A percentile compares a stretch with the other conserved stretches of the same genome.
These are phyloP conservation scores for Rhynchospora pubera DNA, from an alignment of 176 grass and related monocot species.

Conservation along the genomic window DNA sequence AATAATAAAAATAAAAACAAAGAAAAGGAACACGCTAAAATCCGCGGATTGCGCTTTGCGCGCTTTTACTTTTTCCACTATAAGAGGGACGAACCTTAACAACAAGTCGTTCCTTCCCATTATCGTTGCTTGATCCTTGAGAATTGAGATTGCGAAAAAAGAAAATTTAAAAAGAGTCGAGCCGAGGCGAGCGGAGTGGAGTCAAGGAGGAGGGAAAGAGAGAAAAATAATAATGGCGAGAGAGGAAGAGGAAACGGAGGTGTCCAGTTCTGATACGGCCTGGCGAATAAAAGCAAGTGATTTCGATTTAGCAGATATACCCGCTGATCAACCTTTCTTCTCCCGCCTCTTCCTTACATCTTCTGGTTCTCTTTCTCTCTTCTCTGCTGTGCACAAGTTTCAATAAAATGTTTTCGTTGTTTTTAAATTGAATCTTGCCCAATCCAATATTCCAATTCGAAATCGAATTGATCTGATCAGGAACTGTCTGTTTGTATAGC, in stretches of 20 bases:
- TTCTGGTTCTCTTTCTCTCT: not conserved
- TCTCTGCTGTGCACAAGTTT: not conserved
- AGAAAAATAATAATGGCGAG: not conserved
- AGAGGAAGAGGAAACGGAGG: not conserved
- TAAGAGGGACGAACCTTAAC: no score
- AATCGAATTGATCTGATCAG: not conserved
- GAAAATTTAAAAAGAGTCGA: not conserved
- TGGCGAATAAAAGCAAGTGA: conserved; percentile 33
- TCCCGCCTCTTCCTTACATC: conserved; percentile 25
- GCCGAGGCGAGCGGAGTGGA: no score
- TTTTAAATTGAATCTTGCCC: no score
- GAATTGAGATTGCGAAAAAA: not conserved
- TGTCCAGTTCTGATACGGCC: not conserved
- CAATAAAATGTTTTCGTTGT: not conserved
- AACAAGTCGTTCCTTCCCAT: not conserved
- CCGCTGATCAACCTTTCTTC: conserved; percentile 31
- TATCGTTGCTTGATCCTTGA: not conserved
- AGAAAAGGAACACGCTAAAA: no score
- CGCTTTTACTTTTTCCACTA: no score
- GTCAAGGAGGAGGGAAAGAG: not conserved
- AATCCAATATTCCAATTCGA: no score
- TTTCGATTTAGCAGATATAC: conserved; percentile 26
- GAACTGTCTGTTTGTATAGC: not conserved
- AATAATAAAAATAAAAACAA: no score
- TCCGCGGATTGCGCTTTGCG: no score